Evolutionary conservation across 306 rosid genomes (phyloP).

Genomic region (Castanopsis chinensis): DNA sequence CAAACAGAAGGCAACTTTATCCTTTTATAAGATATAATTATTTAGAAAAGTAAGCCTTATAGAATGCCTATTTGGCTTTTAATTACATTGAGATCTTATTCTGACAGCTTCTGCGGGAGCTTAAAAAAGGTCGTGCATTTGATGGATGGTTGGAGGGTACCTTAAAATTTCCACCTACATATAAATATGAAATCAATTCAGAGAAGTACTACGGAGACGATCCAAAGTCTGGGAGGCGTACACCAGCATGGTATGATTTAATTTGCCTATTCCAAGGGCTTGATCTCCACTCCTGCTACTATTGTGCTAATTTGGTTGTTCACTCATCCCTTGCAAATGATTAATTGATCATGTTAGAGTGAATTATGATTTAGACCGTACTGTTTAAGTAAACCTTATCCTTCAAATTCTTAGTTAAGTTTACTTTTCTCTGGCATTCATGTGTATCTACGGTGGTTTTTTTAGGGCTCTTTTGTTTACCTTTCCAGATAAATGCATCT

Average conservation of each 20-base stretch:
- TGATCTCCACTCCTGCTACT: constrained; percentile 20
- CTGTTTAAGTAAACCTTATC: not conserved
- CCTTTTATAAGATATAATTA: not conserved
- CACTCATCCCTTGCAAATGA: not conserved
- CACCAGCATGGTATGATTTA: constrained; percentile 86
- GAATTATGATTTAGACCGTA: not conserved
- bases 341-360: not conserved
- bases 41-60: not conserved
- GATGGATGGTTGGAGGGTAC: constrained; percentile 95
- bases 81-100: constrained; percentile 28
- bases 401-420: not conserved
- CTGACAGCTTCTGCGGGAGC: constrained; percentile 68
- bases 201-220: constrained; percentile 80
- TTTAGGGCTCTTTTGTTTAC: not conserved
- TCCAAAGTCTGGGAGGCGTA: constrained; percentile 69
- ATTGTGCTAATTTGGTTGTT: not conserved
- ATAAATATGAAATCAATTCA: constrained; percentile 78
- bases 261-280: constrained; percentile 6
- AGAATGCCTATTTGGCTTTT: constrained; percentile 13
- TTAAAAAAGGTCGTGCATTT: constrained; percentile 65
- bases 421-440: not conserved
- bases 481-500: not conserved
- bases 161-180: constrained; percentile 85
- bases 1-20: not conserved
- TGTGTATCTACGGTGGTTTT: not conserved